Conservation (phyloP, 2,329 filamentous ascomycete species). For the Chrysoporthe deuterocubensis region DNA sequence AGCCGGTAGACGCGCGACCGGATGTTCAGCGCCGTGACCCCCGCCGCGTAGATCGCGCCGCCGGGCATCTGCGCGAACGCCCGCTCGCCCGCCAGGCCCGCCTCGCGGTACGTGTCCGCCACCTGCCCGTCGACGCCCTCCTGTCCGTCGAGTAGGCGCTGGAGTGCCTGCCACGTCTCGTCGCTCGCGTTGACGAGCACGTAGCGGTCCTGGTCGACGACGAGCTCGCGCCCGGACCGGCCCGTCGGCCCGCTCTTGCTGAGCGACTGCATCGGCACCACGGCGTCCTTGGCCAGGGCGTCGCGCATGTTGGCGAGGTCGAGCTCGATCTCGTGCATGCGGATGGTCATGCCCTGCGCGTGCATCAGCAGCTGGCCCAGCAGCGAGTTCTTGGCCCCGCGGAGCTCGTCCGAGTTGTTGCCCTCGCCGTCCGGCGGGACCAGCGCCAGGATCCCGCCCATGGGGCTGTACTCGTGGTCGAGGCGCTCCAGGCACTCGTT, state of each 20-base stretch:
- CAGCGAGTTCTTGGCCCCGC: constrained; percentile 53
- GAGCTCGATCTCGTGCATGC: constrained; percentile 62
- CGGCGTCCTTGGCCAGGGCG: constrained; percentile 53
- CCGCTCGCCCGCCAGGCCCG: constrained; percentile 47
- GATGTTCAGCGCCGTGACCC: constrained; percentile 54
- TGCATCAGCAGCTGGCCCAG: constrained; percentile 62
- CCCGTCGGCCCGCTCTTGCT: constrained; percentile 56
- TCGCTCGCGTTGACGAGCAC: constrained; percentile 59
- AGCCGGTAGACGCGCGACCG: constrained; percentile 58
- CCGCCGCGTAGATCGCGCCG: constrained; percentile 42
- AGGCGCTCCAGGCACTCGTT: constrained; percentile 63
- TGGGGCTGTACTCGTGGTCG: constrained; percentile 60
- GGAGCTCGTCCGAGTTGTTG: constrained; percentile 41
- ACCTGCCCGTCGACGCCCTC: constrained; percentile 44
- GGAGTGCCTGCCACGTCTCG: constrained; percentile 52
- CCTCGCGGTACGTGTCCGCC: constrained; percentile 36
- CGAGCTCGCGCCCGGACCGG: constrained; percentile 57
- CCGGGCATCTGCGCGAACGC: constrained; percentile 38
- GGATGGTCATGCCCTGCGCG: constrained; percentile 56
- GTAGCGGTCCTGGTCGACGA: constrained; percentile 59
- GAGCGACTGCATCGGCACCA: constrained; percentile 56
- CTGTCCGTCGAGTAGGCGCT: constrained; percentile 50
- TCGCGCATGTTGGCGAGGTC: constrained; percentile 56
- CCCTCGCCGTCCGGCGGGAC: constrained; percentile 49
- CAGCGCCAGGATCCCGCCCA: constrained; percentile 59